These are phyloP conservation scores for Wilcoxina mikolae DNA, from an alignment of 495 filamentous ascomycete genomes.

Conservation along the genomic window DNA sequence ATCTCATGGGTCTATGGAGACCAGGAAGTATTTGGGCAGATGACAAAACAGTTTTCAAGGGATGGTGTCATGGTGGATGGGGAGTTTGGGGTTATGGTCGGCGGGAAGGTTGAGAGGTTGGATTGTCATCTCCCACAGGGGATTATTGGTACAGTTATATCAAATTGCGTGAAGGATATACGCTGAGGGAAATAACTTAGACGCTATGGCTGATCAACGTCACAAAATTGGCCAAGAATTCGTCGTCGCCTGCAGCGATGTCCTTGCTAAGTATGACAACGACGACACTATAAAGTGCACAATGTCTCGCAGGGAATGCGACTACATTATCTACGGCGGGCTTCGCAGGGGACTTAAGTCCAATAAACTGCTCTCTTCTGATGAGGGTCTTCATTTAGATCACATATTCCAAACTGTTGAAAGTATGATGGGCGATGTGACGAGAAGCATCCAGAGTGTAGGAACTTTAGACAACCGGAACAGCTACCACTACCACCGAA, in stretches of 20 bases:
- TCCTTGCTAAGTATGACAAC: not conserved
- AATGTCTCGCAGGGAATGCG: not conserved
- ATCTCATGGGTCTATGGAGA: conserved; percentile 18
- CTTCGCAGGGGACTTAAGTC: not conserved
- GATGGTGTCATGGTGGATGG: not conserved
- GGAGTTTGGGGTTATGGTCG: not conserved
- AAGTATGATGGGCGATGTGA: too few relatives aligned
- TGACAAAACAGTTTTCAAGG: not conserved
- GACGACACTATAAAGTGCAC: not conserved
- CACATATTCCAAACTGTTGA: too few relatives aligned
- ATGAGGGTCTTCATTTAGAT: too few relatives aligned
- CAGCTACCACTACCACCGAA: too few relatives aligned
- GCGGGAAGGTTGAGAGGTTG: not conserved
- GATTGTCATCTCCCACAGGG: not conserved
- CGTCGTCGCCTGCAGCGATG: not conserved
- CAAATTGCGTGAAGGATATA: not conserved
- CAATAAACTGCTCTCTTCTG: too few relatives aligned
- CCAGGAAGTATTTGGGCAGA: conserved; percentile 6
- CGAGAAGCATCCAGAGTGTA: too few relatives aligned
- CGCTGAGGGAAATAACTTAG: not conserved
- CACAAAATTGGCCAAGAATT: not conserved
- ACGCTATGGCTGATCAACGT: not conserved
- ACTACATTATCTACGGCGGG: not conserved
- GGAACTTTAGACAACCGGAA: too few relatives aligned
- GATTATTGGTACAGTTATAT: not conserved